Evolutionary conservation across 257 asterid genomes (phyloP).

Genomic region (Ophiorrhiza pumila): DNA sequence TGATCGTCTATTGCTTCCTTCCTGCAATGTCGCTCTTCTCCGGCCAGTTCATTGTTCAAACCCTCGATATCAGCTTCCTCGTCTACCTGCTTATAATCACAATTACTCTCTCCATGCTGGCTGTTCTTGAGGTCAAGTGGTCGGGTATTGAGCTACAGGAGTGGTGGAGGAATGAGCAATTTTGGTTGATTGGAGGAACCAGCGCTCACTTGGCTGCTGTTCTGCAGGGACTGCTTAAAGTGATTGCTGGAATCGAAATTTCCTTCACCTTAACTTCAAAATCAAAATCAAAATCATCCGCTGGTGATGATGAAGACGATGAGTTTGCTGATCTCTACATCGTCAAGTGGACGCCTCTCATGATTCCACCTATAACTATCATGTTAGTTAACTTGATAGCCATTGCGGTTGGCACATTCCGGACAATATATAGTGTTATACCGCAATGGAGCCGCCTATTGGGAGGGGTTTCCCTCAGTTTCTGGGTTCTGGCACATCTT

Average conservation of each 20-base stretch:
- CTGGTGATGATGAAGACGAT: constrained; percentile 61
- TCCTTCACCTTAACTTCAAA: constrained; percentile 72
- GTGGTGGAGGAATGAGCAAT: constrained; percentile 91
- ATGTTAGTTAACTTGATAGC: constrained; percentile 68
- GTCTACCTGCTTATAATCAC: constrained; percentile 58
- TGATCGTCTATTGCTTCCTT: constrained; percentile 82
- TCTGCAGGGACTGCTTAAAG: constrained; percentile 72
- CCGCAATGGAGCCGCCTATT: constrained; percentile 86
- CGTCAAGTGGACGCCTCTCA: constrained; percentile 57
- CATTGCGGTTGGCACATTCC: constrained; percentile 62
- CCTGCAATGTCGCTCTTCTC: constrained; percentile 80
- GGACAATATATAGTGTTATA: constrained; percentile 68
- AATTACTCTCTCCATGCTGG: constrained; percentile 54
- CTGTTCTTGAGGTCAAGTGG: constrained; percentile 79
- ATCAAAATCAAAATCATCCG: constrained; percentile 61
- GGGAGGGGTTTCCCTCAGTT: constrained; percentile 82
- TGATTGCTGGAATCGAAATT: constrained; percentile 76
- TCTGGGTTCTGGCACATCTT: constrained; percentile 79
- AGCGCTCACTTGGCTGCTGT: constrained; percentile 88
- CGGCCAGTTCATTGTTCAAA: constrained; percentile 71
- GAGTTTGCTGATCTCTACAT: constrained; percentile 64
- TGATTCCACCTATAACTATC: constrained; percentile 70
- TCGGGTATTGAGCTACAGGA: constrained; percentile 68
- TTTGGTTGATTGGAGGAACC: constrained; percentile 83
- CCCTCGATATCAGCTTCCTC: constrained; percentile 63